A percentile compares a stretch with the other conserved stretches of the same genome.
Evolutionary conservation across 2,329 filamentous ascomycete genomes (phyloP).

Genomic region (Ophiostoma ips): DNA sequence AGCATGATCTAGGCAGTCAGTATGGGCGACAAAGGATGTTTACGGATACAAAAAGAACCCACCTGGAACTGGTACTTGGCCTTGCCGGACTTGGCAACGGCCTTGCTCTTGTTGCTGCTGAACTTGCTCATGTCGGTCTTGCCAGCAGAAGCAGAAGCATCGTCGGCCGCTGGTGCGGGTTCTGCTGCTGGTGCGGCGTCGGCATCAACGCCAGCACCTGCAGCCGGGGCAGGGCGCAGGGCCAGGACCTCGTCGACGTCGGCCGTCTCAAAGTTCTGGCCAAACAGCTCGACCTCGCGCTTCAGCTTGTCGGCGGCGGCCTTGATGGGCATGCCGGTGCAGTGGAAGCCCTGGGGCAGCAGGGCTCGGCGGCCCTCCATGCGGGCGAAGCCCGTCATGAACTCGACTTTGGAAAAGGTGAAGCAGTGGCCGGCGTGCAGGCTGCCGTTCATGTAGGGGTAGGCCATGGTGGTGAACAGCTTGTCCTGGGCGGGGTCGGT

Average conservation of each 20-base stretch:
- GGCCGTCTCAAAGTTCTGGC: conserved; percentile 61
- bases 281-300: conserved; percentile 80
- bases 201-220: conserved; percentile 69
- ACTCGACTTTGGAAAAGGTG: conserved; percentile 85
- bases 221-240: conserved; percentile 32
- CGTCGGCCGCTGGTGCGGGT: conserved; percentile 33
- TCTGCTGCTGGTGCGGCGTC: conserved; percentile 52
- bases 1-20: conserved; percentile 53
- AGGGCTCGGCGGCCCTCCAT: conserved; percentile 82
- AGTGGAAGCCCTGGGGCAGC: conserved; percentile 90
- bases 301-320: conserved; percentile 86
- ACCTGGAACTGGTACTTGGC: conserved; percentile 78
- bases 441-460: conserved; percentile 24
- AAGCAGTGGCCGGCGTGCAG: conserved; percentile 64
- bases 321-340: conserved; percentile 96
- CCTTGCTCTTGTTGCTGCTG: conserved; percentile 83
- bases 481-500: conserved; percentile 77
- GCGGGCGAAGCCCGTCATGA: conserved; percentile 69
- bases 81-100: conserved; percentile 75
- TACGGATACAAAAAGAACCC: not conserved
- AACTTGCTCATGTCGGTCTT: conserved; percentile 92
- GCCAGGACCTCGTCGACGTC: conserved; percentile 35
- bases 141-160: no score
- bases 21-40: not conserved
- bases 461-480: conserved; percentile 58